phyloP scores from a whole-genome alignment of 768 basidiomycete species.

The Pleurotus citrinopileatus region DNA sequence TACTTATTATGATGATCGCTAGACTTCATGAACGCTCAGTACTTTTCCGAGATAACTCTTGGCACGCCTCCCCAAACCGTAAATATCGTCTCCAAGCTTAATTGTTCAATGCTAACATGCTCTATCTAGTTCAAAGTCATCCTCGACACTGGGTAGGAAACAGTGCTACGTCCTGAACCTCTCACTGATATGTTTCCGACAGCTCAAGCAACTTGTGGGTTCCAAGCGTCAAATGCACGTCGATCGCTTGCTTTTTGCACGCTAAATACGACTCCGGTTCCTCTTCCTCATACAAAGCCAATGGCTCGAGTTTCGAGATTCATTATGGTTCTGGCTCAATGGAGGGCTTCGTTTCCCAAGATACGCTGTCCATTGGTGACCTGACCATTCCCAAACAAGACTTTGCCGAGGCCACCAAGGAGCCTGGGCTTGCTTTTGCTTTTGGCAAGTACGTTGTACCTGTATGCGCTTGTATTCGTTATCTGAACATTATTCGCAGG shows the following conservation, averaged over 20 bases:
- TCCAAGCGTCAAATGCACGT: constrained; percentile 75
- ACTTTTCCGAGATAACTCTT: constrained; percentile 83
- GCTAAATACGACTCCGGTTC: constrained; percentile 79
- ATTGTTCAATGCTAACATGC: constrained; percentile 5
- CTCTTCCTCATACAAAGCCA: constrained; percentile 86
- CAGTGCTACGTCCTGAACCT: constrained; percentile 1
- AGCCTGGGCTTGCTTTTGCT: constrained; percentile 96
- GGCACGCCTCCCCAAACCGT: constrained; percentile 83
- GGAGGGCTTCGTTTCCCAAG: constrained; percentile 92
- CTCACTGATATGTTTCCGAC: constrained; percentile 12
- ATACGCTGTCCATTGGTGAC: constrained; percentile 80
- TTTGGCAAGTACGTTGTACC: constrained; percentile 83
- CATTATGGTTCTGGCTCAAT: constrained; percentile 96
- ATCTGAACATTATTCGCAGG: constrained; percentile 34
- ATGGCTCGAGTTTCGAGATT: constrained; percentile 87
- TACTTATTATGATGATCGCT: not conserved
- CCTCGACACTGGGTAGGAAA: constrained; percentile 78
- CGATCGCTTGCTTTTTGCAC: constrained; percentile 94
- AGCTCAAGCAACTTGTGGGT: constrained; percentile 96
- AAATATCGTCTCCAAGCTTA: constrained; percentile 23
- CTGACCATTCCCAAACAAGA: constrained; percentile 70
- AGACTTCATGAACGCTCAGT: constrained; percentile 99
- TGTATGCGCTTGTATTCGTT: not conserved
- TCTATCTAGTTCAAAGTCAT: constrained; percentile 81
- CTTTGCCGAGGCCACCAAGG: constrained; percentile 94